Conservation (phyloP, 768 basidiomycete species). For the Leccinum variicolor region DNA sequence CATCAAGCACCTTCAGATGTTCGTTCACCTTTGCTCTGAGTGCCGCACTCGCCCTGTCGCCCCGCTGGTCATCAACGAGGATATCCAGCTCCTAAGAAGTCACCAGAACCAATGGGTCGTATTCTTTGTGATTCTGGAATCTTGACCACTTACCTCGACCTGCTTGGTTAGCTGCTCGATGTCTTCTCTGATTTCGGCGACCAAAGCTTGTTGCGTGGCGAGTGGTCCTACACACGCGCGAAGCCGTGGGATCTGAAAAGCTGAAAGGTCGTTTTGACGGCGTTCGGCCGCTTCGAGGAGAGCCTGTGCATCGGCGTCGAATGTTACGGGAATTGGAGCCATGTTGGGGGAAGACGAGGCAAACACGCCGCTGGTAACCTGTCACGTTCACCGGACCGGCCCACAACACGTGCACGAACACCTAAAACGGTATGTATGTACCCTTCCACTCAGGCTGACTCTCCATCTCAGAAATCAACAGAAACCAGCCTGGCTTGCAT, state of each 20-base stretch:
- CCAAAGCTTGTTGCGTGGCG: conserved; percentile 65
- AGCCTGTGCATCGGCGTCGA: conserved; percentile 49
- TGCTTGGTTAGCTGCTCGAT: conserved; percentile 57
- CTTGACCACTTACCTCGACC: conserved; percentile 55
- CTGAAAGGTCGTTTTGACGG: conserved; percentile 56
- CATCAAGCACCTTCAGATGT: conserved; percentile 43
- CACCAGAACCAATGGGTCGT: neutral
- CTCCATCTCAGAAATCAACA: neutral
- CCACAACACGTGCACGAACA: neutral
- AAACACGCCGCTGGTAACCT: neutral
- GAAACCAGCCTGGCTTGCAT: neutral
- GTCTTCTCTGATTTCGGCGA: conserved; percentile 75
- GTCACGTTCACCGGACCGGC: neutral
- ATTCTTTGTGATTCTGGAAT: conserved; percentile 1
- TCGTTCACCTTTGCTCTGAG: conserved; percentile 49
- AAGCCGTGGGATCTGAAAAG: conserved; percentile 76
- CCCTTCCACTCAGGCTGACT: no score
- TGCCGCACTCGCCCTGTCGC: conserved; percentile 47
- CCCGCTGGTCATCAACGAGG: conserved; percentile 68
- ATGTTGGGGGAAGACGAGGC: conserved; percentile 32
- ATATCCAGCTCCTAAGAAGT: conserved; percentile 57
- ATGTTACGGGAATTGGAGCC: conserved; percentile 57
- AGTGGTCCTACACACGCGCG: conserved; percentile 67
- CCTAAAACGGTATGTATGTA: no score
- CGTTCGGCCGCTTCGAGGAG: conserved; percentile 54